phyloP scores from a whole-genome alignment of 2,329 filamentous ascomycete genomes.

The Fusarium xylarioides region DNA sequence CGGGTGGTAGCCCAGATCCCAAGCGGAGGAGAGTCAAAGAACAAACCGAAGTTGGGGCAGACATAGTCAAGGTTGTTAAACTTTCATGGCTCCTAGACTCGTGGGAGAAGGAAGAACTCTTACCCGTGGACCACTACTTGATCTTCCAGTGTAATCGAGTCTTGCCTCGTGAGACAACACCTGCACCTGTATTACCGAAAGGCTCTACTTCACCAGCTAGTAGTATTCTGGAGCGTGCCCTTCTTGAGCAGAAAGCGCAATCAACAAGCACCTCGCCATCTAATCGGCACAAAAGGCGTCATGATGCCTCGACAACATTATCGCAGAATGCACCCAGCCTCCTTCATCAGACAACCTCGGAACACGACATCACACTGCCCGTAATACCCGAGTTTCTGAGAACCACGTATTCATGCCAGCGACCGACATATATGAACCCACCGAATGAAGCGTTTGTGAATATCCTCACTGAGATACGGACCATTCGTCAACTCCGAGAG shows the following conservation, averaged over 20 bases:
- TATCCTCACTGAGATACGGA: conserved; percentile 77
- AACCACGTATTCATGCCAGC: conserved; percentile 78
- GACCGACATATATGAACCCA: conserved; percentile 73
- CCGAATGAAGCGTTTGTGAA: conserved; percentile 81
- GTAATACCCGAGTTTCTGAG: conserved; percentile 73
- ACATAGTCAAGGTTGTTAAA: conserved; percentile 63
- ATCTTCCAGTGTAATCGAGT: conserved; percentile 61
- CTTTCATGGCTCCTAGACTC: conserved; percentile 68
- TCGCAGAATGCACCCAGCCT: conserved; percentile 52
- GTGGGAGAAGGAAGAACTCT: conserved; percentile 52
- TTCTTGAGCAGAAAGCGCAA: conserved; percentile 18
- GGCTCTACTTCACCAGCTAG: conserved; percentile 13
- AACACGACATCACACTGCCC: conserved; percentile 74
- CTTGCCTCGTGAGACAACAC: background rate
- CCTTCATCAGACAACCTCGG: conserved; percentile 77
- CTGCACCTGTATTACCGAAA: background rate
- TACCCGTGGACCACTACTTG: conserved; percentile 61
- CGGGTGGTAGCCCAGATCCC: conserved; percentile 1
- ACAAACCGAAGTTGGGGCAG: background rate
- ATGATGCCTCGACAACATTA: background rate
- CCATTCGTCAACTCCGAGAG: conserved; percentile 72
- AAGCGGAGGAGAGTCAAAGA: conserved; percentile 34
- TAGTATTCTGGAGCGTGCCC: conserved; percentile 37
- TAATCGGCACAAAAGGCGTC: conserved; percentile 9
- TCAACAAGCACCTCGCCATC: conserved; percentile 9